Evolutionary conservation across 1,284 basidiomycete species (phyloP).

Genomic region (Malassezia sp.): DNA sequence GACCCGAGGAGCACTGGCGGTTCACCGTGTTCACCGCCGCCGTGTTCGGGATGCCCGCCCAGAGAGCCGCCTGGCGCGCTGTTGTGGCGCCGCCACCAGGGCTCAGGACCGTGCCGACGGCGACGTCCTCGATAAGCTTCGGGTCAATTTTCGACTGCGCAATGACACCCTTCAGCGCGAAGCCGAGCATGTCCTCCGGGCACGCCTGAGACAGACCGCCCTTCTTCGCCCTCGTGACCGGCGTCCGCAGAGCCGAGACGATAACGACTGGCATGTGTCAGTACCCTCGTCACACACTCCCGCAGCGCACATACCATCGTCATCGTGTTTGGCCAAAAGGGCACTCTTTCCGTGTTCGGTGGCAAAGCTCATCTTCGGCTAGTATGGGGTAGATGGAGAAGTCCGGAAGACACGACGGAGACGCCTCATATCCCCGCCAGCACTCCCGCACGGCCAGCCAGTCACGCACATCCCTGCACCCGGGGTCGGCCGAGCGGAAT

Average conservation of each 20-base stretch:
- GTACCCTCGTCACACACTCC: background rate
- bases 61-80: conserved; percentile 86
- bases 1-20: conserved; percentile 75
- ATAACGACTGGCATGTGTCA: too few species aligned
- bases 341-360: conserved; percentile 11
- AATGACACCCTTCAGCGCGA: conserved; percentile 49
- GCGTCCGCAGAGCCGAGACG: conserved; percentile 72
- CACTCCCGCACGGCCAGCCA: too few species aligned
- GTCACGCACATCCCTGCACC: too few species aligned
- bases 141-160: conserved; percentile 58
- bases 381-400: background rate
- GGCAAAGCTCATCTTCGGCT: conserved; percentile 14
- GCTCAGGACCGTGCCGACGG: conserved; percentile 86
- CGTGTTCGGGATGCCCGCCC: conserved; percentile 69
- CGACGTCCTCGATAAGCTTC: conserved; percentile 59
- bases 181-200: conserved; percentile 78
- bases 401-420: too few species aligned
- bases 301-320: conserved; percentile 39
- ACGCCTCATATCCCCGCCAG: too few species aligned
- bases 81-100: conserved; percentile 76
- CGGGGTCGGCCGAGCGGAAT: background rate
- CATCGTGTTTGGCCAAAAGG: conserved; percentile 33
- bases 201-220: conserved; percentile 75
- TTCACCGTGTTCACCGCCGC: conserved; percentile 70
- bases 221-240: conserved; percentile 79